phyloP scores from a whole-genome alignment of 768 basidiomycete genomes.

The Tulasnella sp. region DNA sequence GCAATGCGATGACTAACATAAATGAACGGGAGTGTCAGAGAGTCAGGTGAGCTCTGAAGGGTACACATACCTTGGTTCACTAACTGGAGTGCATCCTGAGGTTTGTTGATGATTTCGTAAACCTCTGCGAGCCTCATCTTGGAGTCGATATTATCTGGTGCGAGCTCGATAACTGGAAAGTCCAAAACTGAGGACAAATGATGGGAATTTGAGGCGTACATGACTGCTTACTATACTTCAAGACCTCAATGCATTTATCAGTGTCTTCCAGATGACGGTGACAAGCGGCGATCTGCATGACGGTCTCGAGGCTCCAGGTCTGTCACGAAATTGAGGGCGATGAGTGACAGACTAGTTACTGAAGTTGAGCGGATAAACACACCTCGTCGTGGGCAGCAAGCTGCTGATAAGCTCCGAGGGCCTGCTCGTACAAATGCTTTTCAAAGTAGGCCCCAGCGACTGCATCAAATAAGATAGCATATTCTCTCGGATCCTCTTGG shows the following conservation, averaged over 20 bases:
- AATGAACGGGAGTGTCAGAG: neutral
- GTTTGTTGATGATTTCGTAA: constrained; percentile 74
- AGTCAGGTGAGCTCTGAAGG: neutral
- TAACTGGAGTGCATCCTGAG: constrained; percentile 69
- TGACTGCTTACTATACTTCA: constrained; percentile 63
- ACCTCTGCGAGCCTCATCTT: constrained; percentile 87
- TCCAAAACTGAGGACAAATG: neutral
- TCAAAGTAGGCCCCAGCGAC: constrained; percentile 81
- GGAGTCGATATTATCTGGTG: constrained; percentile 67
- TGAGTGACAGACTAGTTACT: too few species aligned
- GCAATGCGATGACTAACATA: constrained; percentile 9
- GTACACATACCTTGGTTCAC: constrained; percentile 61
- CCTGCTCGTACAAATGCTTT: constrained; percentile 63
- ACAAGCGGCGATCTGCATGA: constrained; percentile 73
- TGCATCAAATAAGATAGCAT: constrained; percentile 67
- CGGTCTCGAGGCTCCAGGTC: constrained; percentile 63
- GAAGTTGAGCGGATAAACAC: too few species aligned
- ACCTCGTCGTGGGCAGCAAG: constrained; percentile 68
- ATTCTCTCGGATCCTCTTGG: constrained; percentile 60
- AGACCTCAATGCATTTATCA: constrained; percentile 69
- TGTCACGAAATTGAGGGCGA: constrained; percentile 26
- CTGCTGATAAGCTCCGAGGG: constrained; percentile 67
- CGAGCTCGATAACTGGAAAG: constrained; percentile 53
- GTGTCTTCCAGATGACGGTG: constrained; percentile 65
- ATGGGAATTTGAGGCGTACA: neutral